These are phyloP conservation scores for Ambrosia hybrid DNA, from an alignment of 140 eudicot species.

Conservation along the genomic window DNA sequence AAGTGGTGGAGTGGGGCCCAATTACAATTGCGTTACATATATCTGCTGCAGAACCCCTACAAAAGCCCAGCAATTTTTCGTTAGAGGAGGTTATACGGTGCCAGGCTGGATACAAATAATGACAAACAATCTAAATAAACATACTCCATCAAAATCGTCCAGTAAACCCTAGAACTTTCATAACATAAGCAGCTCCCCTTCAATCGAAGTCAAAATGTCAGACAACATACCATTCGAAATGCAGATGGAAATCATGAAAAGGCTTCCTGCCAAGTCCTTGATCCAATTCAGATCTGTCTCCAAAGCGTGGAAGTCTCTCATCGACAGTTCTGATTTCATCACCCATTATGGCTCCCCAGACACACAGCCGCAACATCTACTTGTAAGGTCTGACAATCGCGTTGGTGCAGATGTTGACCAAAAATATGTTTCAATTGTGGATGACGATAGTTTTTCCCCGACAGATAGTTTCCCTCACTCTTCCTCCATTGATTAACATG, in stretches of 20 bases:
- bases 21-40: no score
- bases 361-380: neutral
- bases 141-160: no score
- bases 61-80: no score
- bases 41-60: no score
- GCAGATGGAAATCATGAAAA: slow-evolving; percentile 11
- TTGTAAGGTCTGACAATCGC: slow-evolving; percentile 6
- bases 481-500: neutral
- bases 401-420: neutral
- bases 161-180: no score
- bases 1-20: no score
- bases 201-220: no score
- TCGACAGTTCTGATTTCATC: neutral
- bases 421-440: neutral
- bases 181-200: no score
- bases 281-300: neutral
- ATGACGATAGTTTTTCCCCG: slow-evolving; percentile 5
- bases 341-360: neutral
- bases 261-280: slow-evolving; percentile 6
- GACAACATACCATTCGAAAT: no score
- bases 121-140: no score
- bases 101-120: no score
- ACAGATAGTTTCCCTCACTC: neutral
- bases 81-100: no score
- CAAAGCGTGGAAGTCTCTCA: neutral